Evolutionary conservation across 2,329 filamentous ascomycete species (phyloP).

Genomic region (Scedosporium apiospermum): DNA sequence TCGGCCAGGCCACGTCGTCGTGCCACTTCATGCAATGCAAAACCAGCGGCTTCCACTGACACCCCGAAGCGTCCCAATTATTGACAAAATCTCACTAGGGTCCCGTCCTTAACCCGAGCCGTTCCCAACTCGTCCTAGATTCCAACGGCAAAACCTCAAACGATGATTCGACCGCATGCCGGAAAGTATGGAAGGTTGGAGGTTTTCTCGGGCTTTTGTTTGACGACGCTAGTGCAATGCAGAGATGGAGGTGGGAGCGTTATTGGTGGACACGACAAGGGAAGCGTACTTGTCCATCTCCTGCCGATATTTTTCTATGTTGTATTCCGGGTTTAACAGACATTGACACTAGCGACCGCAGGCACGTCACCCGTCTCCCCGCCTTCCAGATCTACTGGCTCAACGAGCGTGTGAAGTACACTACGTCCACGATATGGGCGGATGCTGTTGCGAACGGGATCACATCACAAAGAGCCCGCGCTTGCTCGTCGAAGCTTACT

Average conservation of each 20-base stretch:
- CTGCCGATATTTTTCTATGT: background rate
- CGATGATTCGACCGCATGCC: slow-evolving; percentile 1
- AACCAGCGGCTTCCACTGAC: no score
- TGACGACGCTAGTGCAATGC: background rate
- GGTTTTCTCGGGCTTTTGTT: background rate
- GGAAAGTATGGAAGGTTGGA: background rate
- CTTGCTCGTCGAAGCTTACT: background rate
- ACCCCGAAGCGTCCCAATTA: no score
- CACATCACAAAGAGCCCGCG: background rate
- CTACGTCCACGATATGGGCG: no score
- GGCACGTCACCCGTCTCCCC: background rate
- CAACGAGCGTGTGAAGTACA: no score
- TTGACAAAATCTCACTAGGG: background rate
- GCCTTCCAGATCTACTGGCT: background rate
- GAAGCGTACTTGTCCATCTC: background rate
- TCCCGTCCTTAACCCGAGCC: background rate
- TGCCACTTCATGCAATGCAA: no score
- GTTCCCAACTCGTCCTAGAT: background rate
- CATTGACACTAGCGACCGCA: background rate
- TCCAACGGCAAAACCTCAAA: background rate
- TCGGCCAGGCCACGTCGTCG: no score
- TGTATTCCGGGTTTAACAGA: background rate
- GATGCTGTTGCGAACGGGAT: no score
- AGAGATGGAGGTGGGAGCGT: background rate
- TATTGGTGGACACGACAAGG: background rate